Conservation (phyloP, 352 stramenopile species). For the Hyaloperonospora arabidopsidis region DNA sequence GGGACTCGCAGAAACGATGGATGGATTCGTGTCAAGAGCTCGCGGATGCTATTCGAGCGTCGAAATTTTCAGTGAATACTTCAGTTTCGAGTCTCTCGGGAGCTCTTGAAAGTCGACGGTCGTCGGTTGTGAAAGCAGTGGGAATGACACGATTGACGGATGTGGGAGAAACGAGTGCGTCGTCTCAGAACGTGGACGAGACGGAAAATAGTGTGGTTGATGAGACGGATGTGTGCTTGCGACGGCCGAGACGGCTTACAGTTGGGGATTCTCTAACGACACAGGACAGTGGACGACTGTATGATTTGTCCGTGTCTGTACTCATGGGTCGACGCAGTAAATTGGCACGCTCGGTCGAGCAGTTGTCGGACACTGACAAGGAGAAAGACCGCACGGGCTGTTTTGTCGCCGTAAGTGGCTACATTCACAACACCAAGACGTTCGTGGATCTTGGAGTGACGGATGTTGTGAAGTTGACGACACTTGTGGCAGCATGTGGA, state of each 20-base stretch:
- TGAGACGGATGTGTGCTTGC: conserved; percentile 11
- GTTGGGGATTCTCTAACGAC: conserved; percentile 19
- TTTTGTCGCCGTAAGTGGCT: conserved; percentile 50
- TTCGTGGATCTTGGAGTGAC: conserved; percentile 53
- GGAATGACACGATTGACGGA: conserved; percentile 11
- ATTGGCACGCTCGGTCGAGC: conserved; percentile 31
- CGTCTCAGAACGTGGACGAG: conserved; percentile 22
- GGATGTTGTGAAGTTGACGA: conserved; percentile 51
- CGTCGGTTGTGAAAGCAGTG: conserved; percentile 14
- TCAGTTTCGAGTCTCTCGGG: conserved; percentile 9
- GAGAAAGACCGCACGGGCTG: conserved; percentile 50
- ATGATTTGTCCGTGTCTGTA: conserved; percentile 56
- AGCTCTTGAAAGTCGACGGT: conserved; percentile 14
- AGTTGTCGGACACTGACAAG: conserved; percentile 20
- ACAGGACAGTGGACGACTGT: conserved; percentile 16
- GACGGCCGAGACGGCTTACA: conserved; percentile 9
- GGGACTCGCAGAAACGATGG: conserved; percentile 57
- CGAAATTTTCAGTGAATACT: conserved; percentile 49
- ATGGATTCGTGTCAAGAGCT: conserved; percentile 65
- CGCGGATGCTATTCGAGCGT: conserved; percentile 51
- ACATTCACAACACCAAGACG: conserved; percentile 31
- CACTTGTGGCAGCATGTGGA: conserved; percentile 28
- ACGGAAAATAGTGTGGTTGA: conserved; percentile 17
- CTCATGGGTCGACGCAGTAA: conserved; percentile 43
- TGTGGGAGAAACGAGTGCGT: conserved; percentile 17